Evolutionary conservation across 768 basidiomycete species (phyloP).

Genomic region (Coprinopsis sp.): DNA sequence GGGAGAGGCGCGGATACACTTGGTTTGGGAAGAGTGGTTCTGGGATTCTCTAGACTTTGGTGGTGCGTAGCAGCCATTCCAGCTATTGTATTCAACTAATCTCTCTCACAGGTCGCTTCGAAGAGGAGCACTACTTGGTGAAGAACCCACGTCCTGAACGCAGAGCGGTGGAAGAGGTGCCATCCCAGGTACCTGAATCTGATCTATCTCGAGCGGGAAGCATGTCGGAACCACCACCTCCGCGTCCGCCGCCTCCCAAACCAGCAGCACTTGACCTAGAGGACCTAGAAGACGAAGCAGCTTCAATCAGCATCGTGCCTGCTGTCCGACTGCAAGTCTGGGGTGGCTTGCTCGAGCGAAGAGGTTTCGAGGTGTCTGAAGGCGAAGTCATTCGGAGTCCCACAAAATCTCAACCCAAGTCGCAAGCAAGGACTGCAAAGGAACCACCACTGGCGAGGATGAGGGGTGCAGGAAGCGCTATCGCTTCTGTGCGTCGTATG

Average conservation of each 20-base stretch:
- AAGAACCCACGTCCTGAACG: conserved; percentile 57
- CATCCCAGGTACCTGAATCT: conserved; percentile 4
- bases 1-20: conserved; percentile 66
- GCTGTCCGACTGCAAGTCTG: conserved; percentile 64
- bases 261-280: conserved; percentile 9
- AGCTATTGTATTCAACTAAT: background rate
- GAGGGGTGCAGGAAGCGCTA: conserved; percentile 32
- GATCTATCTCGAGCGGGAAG: conserved; percentile 6
- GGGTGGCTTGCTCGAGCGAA: conserved; percentile 59
- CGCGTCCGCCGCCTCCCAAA: conserved; percentile 11
- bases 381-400: conserved; percentile 62
- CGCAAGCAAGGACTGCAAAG: conserved; percentile 4
- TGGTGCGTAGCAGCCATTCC: conserved; percentile 34
- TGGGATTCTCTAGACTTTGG: conserved; percentile 85
- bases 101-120: conserved; percentile 47
- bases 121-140: conserved; percentile 58
- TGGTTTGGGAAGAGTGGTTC: conserved; percentile 97
- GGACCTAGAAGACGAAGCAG: conserved; percentile 47
- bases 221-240: conserved; percentile 9
- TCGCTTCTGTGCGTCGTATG: conserved; percentile 56
- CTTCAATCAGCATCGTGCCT: conserved; percentile 53
- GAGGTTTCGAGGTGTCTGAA: conserved; percentile 60
- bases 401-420: conserved; percentile 33
- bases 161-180: conserved; percentile 29
- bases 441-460: conserved; percentile 11